Conservation (phyloP, 305 asterid species). For the Fraxinus albicans region DNA sequence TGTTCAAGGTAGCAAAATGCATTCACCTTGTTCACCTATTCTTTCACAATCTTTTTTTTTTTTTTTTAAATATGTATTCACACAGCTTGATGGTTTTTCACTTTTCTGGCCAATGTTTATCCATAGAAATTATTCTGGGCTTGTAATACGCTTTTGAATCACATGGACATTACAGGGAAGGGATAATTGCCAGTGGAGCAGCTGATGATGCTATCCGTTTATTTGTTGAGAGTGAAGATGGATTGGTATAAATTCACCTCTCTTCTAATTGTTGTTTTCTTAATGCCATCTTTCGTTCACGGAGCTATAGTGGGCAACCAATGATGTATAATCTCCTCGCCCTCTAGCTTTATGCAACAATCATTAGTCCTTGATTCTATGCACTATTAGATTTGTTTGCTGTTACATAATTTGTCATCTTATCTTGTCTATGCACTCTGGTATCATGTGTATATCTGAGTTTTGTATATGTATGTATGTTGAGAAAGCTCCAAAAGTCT, state of each 20-base stretch:
- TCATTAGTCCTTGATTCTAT: neutral
- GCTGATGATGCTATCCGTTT: too few species aligned
- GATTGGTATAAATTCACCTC: conserved; percentile 42
- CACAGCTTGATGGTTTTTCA: neutral
- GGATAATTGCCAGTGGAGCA: too few species aligned
- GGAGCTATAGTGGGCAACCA: neutral
- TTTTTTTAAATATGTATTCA: neutral
- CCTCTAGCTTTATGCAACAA: neutral
- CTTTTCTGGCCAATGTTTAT: neutral
- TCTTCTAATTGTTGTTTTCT: neutral
- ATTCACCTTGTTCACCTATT: conserved; percentile 1
- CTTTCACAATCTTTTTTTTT: neutral
- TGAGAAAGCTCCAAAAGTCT: neutral
- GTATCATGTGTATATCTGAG: neutral
- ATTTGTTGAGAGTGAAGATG: conserved; percentile 44
- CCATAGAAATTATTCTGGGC: neutral
- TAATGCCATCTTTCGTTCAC: neutral
- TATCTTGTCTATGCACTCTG: neutral
- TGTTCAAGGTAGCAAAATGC: conserved; percentile 72
- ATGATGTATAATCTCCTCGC: neutral
- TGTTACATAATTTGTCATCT: neutral
- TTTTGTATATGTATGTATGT: neutral
- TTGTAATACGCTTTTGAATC: conserved; percentile 13
- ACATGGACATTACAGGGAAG: conserved; percentile 48
- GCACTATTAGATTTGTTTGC: neutral